Percentiles rank a stretch among this genome's conserved stretches.
Evolutionary conservation across 805 yeast species (phyloP).

Genomic region (Candida golubevii): DNA sequence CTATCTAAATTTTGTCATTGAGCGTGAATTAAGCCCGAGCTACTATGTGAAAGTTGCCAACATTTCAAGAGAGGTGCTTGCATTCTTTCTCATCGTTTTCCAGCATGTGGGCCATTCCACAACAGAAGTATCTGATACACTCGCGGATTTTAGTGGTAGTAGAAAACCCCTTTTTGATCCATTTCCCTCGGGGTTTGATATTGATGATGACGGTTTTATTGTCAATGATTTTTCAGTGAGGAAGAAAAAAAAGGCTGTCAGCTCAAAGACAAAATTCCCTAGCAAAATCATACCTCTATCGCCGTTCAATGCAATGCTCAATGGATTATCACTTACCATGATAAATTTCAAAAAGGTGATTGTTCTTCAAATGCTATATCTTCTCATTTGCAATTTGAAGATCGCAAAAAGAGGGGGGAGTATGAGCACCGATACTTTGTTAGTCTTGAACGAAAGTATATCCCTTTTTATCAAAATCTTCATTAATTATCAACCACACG

Average conservation of each 20-base stretch:
- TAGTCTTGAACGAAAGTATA: conserved; percentile 18
- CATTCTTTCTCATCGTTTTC: conserved; percentile 35
- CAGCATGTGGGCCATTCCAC: conserved; percentile 28
- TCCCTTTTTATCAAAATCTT: conserved; percentile 34
- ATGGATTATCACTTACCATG: conserved; percentile 40
- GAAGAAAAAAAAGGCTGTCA: conserved; percentile 21
- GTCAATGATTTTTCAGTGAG: conserved; percentile 42
- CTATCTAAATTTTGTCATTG: conserved; percentile 37
- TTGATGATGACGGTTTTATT: conserved; percentile 44
- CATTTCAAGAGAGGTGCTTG: conserved; percentile 35
- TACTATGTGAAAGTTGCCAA: conserved; percentile 34
- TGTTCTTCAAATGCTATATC: conserved; percentile 39
- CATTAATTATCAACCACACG: conserved; percentile 34
- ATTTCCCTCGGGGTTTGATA: conserved; percentile 27
- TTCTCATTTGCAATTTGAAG: conserved; percentile 37
- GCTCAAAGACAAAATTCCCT: conserved; percentile 4
- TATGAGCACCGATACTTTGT: conserved; percentile 15
- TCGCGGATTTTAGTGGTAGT: not conserved
- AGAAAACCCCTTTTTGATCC: conserved; percentile 2
- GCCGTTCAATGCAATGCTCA: conserved; percentile 39
- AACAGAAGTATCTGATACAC: not conserved
- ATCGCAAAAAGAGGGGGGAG: conserved; percentile 26
- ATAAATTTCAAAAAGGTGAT: conserved; percentile 42
- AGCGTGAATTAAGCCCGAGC: conserved; percentile 33
- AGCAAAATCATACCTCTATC: conserved; percentile 29